phyloP scores from a whole-genome alignment of 1,284 basidiomycete species.

The Cystobasidium pallidum region DNA sequence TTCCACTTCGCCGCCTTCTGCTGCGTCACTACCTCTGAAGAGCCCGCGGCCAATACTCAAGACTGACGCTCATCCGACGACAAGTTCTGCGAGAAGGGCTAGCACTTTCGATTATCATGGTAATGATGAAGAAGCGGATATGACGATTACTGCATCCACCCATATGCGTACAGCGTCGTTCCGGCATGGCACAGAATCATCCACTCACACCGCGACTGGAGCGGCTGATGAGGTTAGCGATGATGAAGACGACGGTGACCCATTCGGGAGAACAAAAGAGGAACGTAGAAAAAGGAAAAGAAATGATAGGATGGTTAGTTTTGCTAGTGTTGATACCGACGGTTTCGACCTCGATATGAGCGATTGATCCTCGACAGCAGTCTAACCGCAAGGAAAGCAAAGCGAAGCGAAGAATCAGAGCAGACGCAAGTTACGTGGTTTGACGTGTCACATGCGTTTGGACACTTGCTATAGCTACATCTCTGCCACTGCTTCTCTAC shows the following conservation, averaged over 20 bases:
- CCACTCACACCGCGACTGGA: neutral
- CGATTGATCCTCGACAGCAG: neutral
- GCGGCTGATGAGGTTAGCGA: neutral
- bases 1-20: slow-evolving; percentile 3
- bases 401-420: too few species aligned
- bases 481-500: too few species aligned
- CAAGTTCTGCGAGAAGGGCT: neutral
- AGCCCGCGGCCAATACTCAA: slow-evolving; percentile 1
- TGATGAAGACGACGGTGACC: slow-evolving; percentile 5
- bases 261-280: slow-evolving; percentile 11
- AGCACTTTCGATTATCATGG: neutral
- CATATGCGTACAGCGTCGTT: neutral
- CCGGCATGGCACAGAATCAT: neutral
- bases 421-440: too few species aligned
- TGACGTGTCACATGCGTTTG: too few species aligned
- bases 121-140: neutral
- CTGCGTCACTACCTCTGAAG: neutral
- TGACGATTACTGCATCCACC: neutral
- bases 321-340: neutral
- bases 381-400: too few species aligned
- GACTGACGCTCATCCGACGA: neutral
- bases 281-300: slow-evolving; percentile 16
- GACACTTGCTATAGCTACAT: too few species aligned
- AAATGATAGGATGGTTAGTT: slow-evolving; percentile 6
- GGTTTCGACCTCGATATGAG: slow-evolving; percentile 5